Evolutionary conservation across 2,329 filamentous ascomycete genomes (phyloP).

Genomic region (Penicillium sp.): DNA sequence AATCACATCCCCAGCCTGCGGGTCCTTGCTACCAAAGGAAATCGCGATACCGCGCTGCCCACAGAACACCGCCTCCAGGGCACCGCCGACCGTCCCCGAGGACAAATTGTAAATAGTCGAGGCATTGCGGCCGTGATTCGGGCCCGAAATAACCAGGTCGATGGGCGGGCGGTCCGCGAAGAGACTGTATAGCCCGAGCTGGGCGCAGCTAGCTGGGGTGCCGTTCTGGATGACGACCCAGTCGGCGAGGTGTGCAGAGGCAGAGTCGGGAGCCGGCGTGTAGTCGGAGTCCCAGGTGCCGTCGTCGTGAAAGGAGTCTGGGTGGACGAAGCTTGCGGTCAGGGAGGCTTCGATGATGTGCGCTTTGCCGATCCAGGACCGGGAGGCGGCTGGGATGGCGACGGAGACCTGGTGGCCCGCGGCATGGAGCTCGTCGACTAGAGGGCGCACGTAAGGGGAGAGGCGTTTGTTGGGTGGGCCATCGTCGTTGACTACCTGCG

Average conservation of each 20-base stretch:
- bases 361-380: constrained; percentile 95
- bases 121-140: constrained; percentile 78
- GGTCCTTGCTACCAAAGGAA: constrained; percentile 78
- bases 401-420: constrained; percentile 83
- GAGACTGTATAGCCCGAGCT: constrained; percentile 76
- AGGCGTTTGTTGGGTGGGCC: constrained; percentile 71
- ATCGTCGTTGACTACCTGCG: constrained; percentile 65
- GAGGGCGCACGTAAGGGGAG: constrained; percentile 72
- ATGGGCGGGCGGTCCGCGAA: constrained; percentile 67
- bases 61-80: constrained; percentile 72
- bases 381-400: constrained; percentile 80
- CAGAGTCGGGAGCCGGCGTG: constrained; percentile 52
- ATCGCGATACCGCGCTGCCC: constrained; percentile 71
- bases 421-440: constrained; percentile 66
- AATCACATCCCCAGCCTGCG: constrained; percentile 76
- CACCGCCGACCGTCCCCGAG: constrained; percentile 74
- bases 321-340: constrained; percentile 76
- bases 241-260: constrained; percentile 53
- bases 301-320: constrained; percentile 55
- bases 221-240: constrained; percentile 73
- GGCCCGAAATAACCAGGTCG: constrained; percentile 73
- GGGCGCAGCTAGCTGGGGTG: constrained; percentile 73
- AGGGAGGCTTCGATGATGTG: constrained; percentile 87
- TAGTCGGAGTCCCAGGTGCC: constrained; percentile 52
- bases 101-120: constrained; percentile 75